Conservation (phyloP, 129 eudicot genomes). For the Saussurea involucrata region DNA sequence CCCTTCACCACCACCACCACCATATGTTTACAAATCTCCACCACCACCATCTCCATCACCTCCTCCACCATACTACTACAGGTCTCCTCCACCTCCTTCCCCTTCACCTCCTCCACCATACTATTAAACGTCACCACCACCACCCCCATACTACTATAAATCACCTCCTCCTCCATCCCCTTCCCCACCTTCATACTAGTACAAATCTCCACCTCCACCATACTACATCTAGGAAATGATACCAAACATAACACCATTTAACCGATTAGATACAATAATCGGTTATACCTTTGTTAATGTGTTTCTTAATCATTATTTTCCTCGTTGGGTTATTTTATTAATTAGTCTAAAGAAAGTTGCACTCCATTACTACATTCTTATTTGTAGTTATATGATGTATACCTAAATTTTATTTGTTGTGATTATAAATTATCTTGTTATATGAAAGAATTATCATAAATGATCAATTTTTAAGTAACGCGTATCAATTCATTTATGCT, state of each 20-base stretch:
- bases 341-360: background rate
- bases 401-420: background rate
- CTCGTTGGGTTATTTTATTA: background rate
- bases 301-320: background rate
- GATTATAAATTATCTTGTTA: background rate
- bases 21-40: background rate
- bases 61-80: background rate
- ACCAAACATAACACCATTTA: background rate
- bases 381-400: background rate
- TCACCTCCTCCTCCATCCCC: background rate
- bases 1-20: slow-evolving; percentile 6
- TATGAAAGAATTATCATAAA: background rate
- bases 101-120: background rate
- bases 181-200: background rate
- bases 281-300: background rate
- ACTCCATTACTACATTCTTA: background rate
- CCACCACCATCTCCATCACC: slow-evolving; percentile 2
- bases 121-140: background rate
- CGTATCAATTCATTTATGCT: background rate
- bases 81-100: background rate
- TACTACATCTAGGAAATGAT: background rate
- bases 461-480: background rate
- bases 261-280: background rate
- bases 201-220: background rate
- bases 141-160: background rate